phyloP scores from a whole-genome alignment of 768 basidiomycete species.

The Russula foetens region DNA sequence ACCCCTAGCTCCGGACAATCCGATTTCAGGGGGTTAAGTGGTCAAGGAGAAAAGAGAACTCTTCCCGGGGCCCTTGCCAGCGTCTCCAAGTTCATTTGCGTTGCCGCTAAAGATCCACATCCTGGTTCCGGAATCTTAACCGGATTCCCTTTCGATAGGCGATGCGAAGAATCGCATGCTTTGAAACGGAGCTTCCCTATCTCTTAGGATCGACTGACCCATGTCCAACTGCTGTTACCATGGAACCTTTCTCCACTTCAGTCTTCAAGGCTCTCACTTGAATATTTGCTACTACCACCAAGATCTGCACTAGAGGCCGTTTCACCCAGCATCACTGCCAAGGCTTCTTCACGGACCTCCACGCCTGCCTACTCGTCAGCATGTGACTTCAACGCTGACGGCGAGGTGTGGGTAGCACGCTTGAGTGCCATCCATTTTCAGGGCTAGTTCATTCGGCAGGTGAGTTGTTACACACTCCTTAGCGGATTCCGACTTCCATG shows the following conservation, averaged over 20 bases:
- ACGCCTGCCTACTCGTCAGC: constrained; percentile 71
- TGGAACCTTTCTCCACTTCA: constrained; percentile 86
- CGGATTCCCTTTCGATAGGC: too few relatives aligned
- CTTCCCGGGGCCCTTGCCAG: constrained; percentile 60
- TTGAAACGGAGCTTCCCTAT: constrained; percentile 33
- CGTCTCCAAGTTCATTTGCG: constrained; percentile 54
- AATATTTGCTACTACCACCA: constrained; percentile 87
- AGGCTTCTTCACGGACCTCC: constrained; percentile 75
- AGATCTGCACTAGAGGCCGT: constrained; percentile 81
- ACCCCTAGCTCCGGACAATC: constrained; percentile 70
- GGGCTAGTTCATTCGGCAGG: constrained; percentile 87
- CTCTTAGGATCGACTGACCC: neutral
- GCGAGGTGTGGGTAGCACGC: constrained; percentile 80
- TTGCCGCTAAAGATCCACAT: constrained; percentile 52
- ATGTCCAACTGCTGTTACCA: constrained; percentile 83
- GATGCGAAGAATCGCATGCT: too few relatives aligned
- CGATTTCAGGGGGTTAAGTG: constrained; percentile 64
- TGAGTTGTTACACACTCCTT: constrained; percentile 87
- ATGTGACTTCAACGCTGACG: constrained; percentile 64
- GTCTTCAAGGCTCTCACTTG: constrained; percentile 81
- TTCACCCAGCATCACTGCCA: constrained; percentile 66
- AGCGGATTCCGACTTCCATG: constrained; percentile 82
- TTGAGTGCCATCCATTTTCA: constrained; percentile 89
- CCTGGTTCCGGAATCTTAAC: too few relatives aligned
- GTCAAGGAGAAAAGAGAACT: constrained; percentile 77